A percentile compares a stretch with the other conserved stretches of the same genome.
Conservation (phyloP, 1,284 basidiomycete species). For the Neonothopanus nambi region DNA sequence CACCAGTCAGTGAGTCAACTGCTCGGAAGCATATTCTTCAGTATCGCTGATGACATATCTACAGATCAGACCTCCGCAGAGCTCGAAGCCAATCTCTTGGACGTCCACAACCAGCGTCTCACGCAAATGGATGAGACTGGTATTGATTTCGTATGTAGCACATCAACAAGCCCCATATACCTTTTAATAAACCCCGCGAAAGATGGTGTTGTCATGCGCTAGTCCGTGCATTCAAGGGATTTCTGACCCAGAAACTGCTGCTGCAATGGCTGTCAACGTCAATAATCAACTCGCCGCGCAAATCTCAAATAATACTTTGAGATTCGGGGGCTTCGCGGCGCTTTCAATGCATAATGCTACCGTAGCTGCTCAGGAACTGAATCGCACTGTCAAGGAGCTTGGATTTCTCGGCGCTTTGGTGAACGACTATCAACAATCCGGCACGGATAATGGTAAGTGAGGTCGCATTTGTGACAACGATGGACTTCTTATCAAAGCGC, state of each 20-base stretch:
- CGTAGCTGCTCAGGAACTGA: conserved; percentile 39
- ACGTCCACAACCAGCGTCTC: conserved; percentile 42
- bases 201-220: conserved; percentile 44
- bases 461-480: conserved; percentile 19
- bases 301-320: conserved; percentile 39
- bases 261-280: conserved; percentile 31
- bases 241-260: conserved; percentile 35
- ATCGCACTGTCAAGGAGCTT: conserved; percentile 40
- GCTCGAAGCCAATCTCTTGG: conserved; percentile 34
- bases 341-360: conserved; percentile 47
- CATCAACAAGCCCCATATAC: neutral
- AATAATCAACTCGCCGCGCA: conserved; percentile 37
- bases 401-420: conserved; percentile 41
- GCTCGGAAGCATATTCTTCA: neutral
- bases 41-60: neutral
- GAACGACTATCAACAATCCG: conserved; percentile 40
- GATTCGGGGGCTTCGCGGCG: conserved; percentile 44
- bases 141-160: conserved; percentile 37
- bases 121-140: conserved; percentile 38
- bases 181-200: neutral
- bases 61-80: conserved; percentile 31
- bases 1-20: too few relatives aligned
- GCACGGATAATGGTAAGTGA: conserved; percentile 24
- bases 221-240: conserved; percentile 42
- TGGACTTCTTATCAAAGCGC: neutral